Evolutionary conservation across 306 rosid genomes (phyloP).

Genomic region (Oemleria cerasiformis): DNA sequence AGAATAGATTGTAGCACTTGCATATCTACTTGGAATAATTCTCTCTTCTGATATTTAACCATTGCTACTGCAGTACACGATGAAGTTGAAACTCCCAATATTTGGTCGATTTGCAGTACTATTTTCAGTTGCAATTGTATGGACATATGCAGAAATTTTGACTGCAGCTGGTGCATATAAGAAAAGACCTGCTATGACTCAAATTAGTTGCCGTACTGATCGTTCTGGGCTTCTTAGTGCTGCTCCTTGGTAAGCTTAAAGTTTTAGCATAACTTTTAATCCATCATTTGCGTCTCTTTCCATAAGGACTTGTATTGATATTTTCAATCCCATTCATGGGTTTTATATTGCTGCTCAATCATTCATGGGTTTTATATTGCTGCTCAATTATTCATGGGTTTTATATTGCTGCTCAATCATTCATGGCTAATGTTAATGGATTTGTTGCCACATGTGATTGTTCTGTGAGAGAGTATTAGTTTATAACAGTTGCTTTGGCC

Average conservation of each 20-base stretch:
- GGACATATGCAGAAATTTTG: constrained; percentile 81
- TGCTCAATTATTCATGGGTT: constrained; percentile 8
- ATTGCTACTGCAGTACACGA: constrained; percentile 55
- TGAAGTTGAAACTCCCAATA: constrained; percentile 38
- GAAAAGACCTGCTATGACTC: constrained; percentile 58
- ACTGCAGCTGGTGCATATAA: constrained; percentile 81
- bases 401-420: neutral
- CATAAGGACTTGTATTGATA: neutral
- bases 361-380: neutral
- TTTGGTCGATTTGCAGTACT: constrained; percentile 57
- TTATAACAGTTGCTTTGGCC: neutral
- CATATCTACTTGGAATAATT: neutral
- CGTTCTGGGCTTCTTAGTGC: constrained; percentile 79
- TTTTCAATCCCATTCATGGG: neutral
- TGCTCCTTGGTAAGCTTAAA: constrained; percentile 69
- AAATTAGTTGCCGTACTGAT: constrained; percentile 85
- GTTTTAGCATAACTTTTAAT: neutral
- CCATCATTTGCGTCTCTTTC: neutral
- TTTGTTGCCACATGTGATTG: neutral
- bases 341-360: neutral
- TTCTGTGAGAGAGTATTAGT: neutral
- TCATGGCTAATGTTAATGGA: constrained; percentile 3
- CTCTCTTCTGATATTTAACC: constrained; percentile 24
- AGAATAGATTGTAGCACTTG: neutral
- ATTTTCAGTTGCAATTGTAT: constrained; percentile 54